Percentiles rank a stretch among this genome's conserved stretches.
Evolutionary conservation across 352 stramenopile genomes (phyloP).

Genomic region (Globisporangium lucens): DNA sequence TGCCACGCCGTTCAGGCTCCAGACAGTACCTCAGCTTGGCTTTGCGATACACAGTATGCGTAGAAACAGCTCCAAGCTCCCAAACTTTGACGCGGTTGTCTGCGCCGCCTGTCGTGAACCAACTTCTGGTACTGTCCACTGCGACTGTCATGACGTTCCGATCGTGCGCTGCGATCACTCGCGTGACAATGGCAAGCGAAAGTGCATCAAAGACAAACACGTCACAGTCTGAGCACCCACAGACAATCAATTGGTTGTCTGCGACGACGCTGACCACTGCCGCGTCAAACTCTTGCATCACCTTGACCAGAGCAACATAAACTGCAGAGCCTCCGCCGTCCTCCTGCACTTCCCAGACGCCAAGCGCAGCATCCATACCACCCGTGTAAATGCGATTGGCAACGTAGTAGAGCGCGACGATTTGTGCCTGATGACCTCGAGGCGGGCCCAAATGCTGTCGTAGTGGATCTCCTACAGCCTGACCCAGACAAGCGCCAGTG

Average conservation of each 20-base stretch:
- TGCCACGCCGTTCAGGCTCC: constrained; percentile 30
- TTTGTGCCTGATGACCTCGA: constrained; percentile 60
- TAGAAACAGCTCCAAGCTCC: constrained; percentile 31
- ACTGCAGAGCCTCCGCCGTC: constrained; percentile 49
- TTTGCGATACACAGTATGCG: constrained; percentile 29
- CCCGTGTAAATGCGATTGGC: constrained; percentile 67
- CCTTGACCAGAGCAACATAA: constrained; percentile 36
- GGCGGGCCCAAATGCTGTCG: constrained; percentile 65
- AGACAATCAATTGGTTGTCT: constrained; percentile 50
- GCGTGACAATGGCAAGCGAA: constrained; percentile 39
- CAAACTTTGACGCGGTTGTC: constrained; percentile 71
- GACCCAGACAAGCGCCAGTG: constrained; percentile 55
- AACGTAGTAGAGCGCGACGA: constrained; percentile 63
- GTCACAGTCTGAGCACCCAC: constrained; percentile 63
- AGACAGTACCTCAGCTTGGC: constrained; percentile 34
- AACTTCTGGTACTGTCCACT: constrained; percentile 40
- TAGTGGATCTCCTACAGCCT: constrained; percentile 56
- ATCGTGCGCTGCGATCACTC: constrained; percentile 51
- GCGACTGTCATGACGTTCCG: constrained; percentile 44
- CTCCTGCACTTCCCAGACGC: constrained; percentile 64
- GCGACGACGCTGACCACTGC: constrained; percentile 65
- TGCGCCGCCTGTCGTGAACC: constrained; percentile 49
- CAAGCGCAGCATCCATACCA: constrained; percentile 54
- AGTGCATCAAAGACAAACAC: constrained; percentile 63
- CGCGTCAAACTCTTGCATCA: constrained; percentile 71